Conservation (phyloP, 139 green algal genomes). For the Raphidocelis subcapitata region DNA sequence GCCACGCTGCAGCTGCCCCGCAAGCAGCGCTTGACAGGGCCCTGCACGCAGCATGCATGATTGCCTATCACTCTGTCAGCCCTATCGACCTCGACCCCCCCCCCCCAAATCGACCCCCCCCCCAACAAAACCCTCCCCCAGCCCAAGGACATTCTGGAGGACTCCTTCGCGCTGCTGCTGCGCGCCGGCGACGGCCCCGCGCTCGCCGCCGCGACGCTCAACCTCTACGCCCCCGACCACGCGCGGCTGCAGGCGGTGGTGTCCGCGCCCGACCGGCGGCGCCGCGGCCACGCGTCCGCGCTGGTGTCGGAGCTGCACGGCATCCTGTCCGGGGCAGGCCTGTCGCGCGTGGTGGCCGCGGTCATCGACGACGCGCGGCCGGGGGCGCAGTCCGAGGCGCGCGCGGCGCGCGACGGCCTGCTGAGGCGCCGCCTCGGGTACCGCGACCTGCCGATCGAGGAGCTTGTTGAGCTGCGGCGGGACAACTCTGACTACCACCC, state of each 20-base stretch:
- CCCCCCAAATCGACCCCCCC: too few relatives aligned
- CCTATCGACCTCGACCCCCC: too few relatives aligned
- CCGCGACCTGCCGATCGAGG: not conserved
- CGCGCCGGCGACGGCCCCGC: not conserved
- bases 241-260: slow-evolving; percentile 12
- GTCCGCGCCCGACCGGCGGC: not conserved
- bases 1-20: too few relatives aligned
- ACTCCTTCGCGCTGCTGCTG: slow-evolving; percentile 23
- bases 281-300: slow-evolving; percentile 1
- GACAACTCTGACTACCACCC: slow-evolving; percentile 28
- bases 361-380: slow-evolving; percentile 1
- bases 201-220: slow-evolving; percentile 5
- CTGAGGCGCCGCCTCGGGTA: slow-evolving; percentile 7
- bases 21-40: too few relatives aligned
- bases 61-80: too few relatives aligned
- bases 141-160: slow-evolving; percentile 21
- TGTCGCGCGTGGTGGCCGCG: slow-evolving; percentile 19
- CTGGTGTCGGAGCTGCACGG: slow-evolving; percentile 15
- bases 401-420: slow-evolving; percentile 6
- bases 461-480: slow-evolving; percentile 7
- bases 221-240: slow-evolving; percentile 17
- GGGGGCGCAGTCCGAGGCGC: not conserved
- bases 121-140: too few relatives aligned
- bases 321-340: slow-evolving; percentile 3
- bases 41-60: too few relatives aligned